These are phyloP conservation scores for Populus deltoides DNA, from an alignment of 345 rosid species.

Conservation along the genomic window DNA sequence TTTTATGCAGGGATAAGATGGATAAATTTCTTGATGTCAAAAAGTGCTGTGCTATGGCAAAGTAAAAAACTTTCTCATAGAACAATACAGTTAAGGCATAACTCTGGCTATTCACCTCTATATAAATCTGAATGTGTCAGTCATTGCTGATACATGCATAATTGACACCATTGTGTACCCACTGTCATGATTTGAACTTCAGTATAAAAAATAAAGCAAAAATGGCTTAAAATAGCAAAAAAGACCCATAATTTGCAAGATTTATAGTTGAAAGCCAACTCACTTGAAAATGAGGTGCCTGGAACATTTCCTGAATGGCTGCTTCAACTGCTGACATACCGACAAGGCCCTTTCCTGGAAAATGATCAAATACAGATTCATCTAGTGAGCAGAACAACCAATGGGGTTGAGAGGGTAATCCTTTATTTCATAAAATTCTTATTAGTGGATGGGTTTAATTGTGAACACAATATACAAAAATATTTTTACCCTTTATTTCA, in stretches of 20 bases:
- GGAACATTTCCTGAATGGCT: slow-evolving; percentile 95
- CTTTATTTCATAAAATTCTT: too few species aligned
- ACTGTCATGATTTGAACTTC: not conserved
- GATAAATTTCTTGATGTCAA: too few species aligned
- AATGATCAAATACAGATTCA: slow-evolving; percentile 7
- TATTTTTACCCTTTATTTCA: too few species aligned
- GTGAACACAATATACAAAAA: too few species aligned
- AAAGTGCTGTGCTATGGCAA: too few species aligned
- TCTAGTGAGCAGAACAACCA: slow-evolving; percentile 4
- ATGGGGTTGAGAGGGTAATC: too few species aligned
- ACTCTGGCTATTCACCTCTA: not conserved
- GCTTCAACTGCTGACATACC: slow-evolving; percentile 80
- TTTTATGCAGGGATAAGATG: too few species aligned
- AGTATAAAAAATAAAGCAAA: not conserved
- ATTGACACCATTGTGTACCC: not conserved
- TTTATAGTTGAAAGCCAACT: slow-evolving; percentile 25
- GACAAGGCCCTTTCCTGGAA: slow-evolving; percentile 59
- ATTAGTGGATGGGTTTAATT: too few species aligned
- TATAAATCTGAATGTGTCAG: not conserved
- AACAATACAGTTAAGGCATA: not conserved
- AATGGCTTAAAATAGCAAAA: not conserved
- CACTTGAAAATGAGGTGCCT: slow-evolving; percentile 95
- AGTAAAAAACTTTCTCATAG: not conserved
- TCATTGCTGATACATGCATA: not conserved
- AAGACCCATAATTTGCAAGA: not conserved